Evolutionary conservation across 352 stramenopile genomes (phyloP).

Genomic region (Phytophthora colocasiae): DNA sequence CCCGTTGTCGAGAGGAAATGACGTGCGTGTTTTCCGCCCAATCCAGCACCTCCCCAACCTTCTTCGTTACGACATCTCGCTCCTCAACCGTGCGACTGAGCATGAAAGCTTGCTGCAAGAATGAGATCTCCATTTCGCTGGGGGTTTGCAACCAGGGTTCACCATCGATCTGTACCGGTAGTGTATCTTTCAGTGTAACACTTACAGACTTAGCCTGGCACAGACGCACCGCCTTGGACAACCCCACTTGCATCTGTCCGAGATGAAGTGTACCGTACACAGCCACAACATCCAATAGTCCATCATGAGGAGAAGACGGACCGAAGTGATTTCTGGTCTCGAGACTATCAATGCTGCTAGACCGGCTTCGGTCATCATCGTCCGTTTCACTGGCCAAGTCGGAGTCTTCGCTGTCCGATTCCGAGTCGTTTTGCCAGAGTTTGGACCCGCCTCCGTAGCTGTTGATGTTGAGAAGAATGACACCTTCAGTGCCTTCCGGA

Average conservation of each 20-base stretch:
- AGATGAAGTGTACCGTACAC: slow-evolving; percentile 94
- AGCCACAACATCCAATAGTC: slow-evolving; percentile 93
- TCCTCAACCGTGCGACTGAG: slow-evolving; percentile 80
- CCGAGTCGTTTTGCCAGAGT: slow-evolving; percentile 85
- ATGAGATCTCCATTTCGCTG: slow-evolving; percentile 84
- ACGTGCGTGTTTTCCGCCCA: slow-evolving; percentile 81
- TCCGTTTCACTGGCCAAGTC: slow-evolving; percentile 53
- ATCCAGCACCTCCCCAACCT: slow-evolving; percentile 85
- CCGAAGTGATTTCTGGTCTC: slow-evolving; percentile 43
- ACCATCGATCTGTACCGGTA: slow-evolving; percentile 94
- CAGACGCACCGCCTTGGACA: slow-evolving; percentile 81
- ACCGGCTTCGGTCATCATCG: slow-evolving; percentile 41
- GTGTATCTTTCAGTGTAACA: slow-evolving; percentile 63
- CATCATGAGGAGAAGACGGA: slow-evolving; percentile 87
- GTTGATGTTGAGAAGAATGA: slow-evolving; percentile 92
- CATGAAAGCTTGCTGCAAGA: slow-evolving; percentile 88
- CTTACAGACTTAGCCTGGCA: slow-evolving; percentile 75
- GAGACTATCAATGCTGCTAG: slow-evolving; percentile 35
- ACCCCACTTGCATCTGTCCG: slow-evolving; percentile 93
- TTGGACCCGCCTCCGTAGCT: slow-evolving; percentile 88
- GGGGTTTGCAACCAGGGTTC: slow-evolving; percentile 94
- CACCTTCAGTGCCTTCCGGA: slow-evolving; percentile 78
- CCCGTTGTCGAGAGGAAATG: slow-evolving; percentile 72
- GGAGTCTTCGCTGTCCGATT: slow-evolving; percentile 65
- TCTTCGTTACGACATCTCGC: slow-evolving; percentile 78